Conservation (phyloP, 495 filamentous ascomycete genomes). For the Penicillium bialowiezense region DNA sequence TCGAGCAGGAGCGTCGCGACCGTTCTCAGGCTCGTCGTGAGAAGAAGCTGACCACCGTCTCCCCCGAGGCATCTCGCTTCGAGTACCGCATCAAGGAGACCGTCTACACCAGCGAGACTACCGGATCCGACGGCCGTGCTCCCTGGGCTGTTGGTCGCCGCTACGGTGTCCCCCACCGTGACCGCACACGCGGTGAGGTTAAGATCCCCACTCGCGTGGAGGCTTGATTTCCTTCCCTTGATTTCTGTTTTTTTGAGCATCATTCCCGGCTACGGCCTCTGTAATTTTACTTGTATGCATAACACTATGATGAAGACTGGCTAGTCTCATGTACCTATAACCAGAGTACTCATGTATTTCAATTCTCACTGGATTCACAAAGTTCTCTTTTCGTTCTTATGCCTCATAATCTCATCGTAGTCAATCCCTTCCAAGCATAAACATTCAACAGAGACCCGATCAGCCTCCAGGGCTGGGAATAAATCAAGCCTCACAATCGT, state of each 20-base stretch:
- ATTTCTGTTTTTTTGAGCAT: slow-evolving; percentile 4
- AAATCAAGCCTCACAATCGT: too few species aligned
- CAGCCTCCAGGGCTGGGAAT: too few species aligned
- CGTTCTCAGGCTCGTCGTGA: slow-evolving; percentile 38
- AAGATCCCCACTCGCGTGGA: slow-evolving; percentile 69
- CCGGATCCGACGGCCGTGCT: slow-evolving; percentile 58
- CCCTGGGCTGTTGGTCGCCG: slow-evolving; percentile 56
- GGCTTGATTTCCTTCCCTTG: slow-evolving; percentile 24
- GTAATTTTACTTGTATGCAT: slow-evolving; percentile 26
- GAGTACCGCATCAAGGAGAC: slow-evolving; percentile 78
- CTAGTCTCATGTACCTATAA: slow-evolving; percentile 28
- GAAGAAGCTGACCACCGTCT: slow-evolving; percentile 37
- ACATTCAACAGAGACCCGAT: too few species aligned
- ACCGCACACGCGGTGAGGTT: slow-evolving; percentile 68
- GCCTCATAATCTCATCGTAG: too few species aligned
- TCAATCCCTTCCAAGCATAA: too few species aligned
- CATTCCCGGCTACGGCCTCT: slow-evolving; percentile 3
- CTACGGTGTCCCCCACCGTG: slow-evolving; percentile 67
- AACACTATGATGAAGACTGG: slow-evolving; percentile 21
- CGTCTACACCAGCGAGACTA: slow-evolving; percentile 52
- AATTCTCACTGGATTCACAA: slow-evolving; percentile 9
- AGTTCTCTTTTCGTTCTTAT: background rate
- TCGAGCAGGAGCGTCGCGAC: slow-evolving; percentile 35
- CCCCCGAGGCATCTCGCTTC: slow-evolving; percentile 59
- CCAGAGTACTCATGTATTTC: slow-evolving; percentile 16